Evolutionary conservation across 2,329 filamentous ascomycete genomes (phyloP).

Genomic region (Cercospora sesami): DNA sequence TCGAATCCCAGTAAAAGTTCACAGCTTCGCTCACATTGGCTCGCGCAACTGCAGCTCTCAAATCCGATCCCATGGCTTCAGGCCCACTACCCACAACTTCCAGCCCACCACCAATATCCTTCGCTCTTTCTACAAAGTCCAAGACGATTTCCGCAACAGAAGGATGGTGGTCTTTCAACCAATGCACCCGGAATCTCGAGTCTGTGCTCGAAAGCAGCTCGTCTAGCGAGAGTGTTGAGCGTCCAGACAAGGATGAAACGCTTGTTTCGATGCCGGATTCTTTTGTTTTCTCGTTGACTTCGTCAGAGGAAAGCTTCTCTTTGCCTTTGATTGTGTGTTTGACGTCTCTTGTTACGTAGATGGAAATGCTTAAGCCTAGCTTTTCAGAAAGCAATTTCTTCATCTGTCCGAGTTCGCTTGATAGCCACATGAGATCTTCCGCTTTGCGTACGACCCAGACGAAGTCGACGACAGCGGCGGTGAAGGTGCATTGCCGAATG

Average conservation of each 20-base stretch:
- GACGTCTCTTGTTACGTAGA: constrained; percentile 58
- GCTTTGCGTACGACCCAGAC: constrained; percentile 63
- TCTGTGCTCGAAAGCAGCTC: constrained; percentile 23
- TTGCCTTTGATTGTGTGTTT: constrained; percentile 38
- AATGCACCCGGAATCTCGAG: constrained; percentile 28
- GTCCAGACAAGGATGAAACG: constrained; percentile 1
- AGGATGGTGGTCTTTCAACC: constrained; percentile 32
- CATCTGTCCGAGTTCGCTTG: constrained; percentile 56
- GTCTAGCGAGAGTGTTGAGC: constrained; percentile 10
- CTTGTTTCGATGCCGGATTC: neutral
- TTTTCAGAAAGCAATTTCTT: constrained; percentile 41
- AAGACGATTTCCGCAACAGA: constrained; percentile 26
- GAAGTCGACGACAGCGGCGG: constrained; percentile 52
- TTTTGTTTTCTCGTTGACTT: neutral
- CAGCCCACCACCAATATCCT: constrained; percentile 24
- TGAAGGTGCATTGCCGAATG: constrained; percentile 34
- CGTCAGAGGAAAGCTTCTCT: neutral
- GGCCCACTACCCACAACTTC: constrained; percentile 36
- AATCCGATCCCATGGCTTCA: constrained; percentile 32
- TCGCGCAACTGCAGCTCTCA: constrained; percentile 29
- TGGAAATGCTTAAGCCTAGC: constrained; percentile 51
- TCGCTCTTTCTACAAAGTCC: constrained; percentile 30
- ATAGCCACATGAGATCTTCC: constrained; percentile 60
- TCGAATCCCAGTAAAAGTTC: constrained; percentile 34
- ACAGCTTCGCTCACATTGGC: constrained; percentile 17